Percentiles rank a stretch among this genome's conserved stretches.
phyloP scores from a whole-genome alignment of 768 basidiomycete species.

The Suillus occidentalis region DNA sequence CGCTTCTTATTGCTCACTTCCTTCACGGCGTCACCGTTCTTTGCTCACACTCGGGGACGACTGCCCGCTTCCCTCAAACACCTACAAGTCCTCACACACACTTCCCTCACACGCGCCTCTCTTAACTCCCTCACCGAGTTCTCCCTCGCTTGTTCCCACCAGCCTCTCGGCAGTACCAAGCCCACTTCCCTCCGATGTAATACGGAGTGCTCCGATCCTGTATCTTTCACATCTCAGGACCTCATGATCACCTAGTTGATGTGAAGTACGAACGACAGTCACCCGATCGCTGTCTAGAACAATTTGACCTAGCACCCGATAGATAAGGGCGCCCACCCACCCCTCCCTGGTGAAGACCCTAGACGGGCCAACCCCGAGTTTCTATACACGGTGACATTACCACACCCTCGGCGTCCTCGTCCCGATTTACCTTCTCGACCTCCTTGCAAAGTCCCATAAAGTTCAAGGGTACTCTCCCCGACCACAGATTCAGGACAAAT shows the following conservation, averaged over 20 bases:
- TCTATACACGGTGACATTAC: constrained; percentile 4
- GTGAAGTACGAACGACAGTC: neutral
- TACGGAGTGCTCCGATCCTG: neutral
- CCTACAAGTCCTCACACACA: neutral
- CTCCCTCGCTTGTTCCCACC: neutral
- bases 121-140: neutral
- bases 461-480: neutral
- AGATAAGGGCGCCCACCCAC: neutral
- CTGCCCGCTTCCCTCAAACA: neutral
- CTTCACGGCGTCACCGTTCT: neutral
- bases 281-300: neutral
- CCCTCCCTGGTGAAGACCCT: neutral
- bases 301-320: neutral
- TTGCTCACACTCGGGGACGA: constrained; percentile 2
- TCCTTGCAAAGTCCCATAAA: constrained; percentile 4
- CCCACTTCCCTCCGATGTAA: neutral
- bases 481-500: neutral
- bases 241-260: neutral
- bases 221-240: neutral
- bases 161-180: neutral
- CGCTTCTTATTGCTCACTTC: neutral
- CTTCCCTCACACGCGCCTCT: neutral
- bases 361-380: neutral
- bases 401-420: neutral
- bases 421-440: neutral